A percentile compares a stretch with the other conserved stretches of the same genome.
Conservation (phyloP, 2,329 filamentous ascomycete genomes). For the Colletotrichum plurivorum region DNA sequence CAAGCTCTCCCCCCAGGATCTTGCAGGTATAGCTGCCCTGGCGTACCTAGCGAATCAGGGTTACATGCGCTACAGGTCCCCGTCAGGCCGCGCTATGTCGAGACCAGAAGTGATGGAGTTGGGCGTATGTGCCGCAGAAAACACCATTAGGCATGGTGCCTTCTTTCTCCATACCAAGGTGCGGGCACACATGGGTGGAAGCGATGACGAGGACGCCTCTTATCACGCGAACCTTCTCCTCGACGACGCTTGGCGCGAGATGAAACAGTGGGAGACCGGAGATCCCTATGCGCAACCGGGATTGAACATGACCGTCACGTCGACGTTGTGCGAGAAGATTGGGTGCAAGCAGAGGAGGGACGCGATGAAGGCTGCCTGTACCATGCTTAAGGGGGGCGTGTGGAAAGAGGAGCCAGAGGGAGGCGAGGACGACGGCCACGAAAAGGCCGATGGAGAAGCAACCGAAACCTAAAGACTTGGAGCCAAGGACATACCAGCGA, state of each 20-base stretch:
- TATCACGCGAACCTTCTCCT: slow-evolving; percentile 34
- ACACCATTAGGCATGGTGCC: slow-evolving; percentile 36
- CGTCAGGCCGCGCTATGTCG: slow-evolving; percentile 1
- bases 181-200: neutral
- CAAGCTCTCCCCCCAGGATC: slow-evolving; percentile 11
- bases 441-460: slow-evolving; percentile 11
- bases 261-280: slow-evolving; percentile 38
- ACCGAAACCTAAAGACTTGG: neutral
- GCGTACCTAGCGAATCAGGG: slow-evolving; percentile 34
- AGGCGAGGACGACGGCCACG: slow-evolving; percentile 7
- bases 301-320: slow-evolving; percentile 37
- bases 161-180: slow-evolving; percentile 38
- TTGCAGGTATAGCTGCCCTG: slow-evolving; percentile 35
- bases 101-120: slow-evolving; percentile 36
- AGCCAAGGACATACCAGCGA: neutral
- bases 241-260: slow-evolving; percentile 36
- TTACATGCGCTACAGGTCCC: slow-evolving; percentile 29
- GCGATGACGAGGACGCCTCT: slow-evolving; percentile 20
- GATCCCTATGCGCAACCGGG: slow-evolving; percentile 35
- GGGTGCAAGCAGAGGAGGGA: slow-evolving; percentile 26
- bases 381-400: slow-evolving; percentile 22
- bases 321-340: slow-evolving; percentile 17
- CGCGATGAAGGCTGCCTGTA: slow-evolving; percentile 28
- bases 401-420: slow-evolving; percentile 19
- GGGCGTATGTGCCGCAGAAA: slow-evolving; percentile 38